Base-by-base conservation (phyloP, 495 filamentous ascomycete species). In the Amphirosellinia nigrospora region DNA sequence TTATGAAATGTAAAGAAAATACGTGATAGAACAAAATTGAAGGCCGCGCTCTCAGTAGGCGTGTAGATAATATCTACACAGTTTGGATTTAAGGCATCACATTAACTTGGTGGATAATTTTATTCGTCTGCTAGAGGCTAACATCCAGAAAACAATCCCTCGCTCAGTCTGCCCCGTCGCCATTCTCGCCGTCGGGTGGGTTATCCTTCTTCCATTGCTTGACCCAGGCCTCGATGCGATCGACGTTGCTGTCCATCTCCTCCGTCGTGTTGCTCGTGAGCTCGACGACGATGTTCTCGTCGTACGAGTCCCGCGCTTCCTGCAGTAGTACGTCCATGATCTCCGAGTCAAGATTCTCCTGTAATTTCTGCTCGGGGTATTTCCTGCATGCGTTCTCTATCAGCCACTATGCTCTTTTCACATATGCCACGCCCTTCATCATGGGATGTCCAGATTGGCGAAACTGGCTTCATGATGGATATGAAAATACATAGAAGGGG, bases 301-400 rank as follows among this genome's bases (percentile, higher is more conserved):
- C 91, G 74, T 94, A 99, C 56, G 91, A 86, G 64, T 96, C 94
- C 56, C 88, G 85, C 36, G 96, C 96, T 82, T 99, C 96, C 68
- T 98, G 91, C 9, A 96, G 80, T 36, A 99, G 83, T 64, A 97
- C 91, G 73, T 97, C 91, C 89, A 98, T 98, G 76, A 99, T 99
- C 84, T 99, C 96, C 36, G 93, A 90, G 81, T 98, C 96, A 45
- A 99, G 79, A 77, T 99, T 99, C 79, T 98, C 96, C 77, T 98
- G 92, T 32, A 99, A 81, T 78, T 99, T 99, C 67, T 85, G 81
- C 80, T 97, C 91, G 75, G 88, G 81, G 77, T 96, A 97, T 68
- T 90, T 88, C 68, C 93, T 92, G 61, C 32, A 72, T 23, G 21
- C 3, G n/a, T 5, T 46, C 8, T 62, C 13, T 59, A 13, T 68